Conservation (phyloP, 805 yeast species). For the Candida chilensis region DNA sequence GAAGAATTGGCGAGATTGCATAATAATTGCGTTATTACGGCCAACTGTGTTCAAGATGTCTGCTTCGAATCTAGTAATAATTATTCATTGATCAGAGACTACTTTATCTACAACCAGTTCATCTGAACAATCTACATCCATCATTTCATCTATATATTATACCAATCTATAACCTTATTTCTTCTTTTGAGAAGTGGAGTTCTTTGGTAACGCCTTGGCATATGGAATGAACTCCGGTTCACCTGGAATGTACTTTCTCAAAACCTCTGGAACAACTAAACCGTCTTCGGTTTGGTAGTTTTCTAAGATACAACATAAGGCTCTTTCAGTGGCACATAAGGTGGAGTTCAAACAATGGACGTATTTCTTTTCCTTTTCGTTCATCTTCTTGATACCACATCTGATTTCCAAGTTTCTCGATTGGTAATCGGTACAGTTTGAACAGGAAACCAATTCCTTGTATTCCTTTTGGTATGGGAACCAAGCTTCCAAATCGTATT, state of each 20-base stretch:
- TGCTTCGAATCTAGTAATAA: too few species aligned
- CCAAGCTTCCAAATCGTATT: slow-evolving; percentile 99
- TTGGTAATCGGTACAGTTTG: slow-evolving; percentile 99
- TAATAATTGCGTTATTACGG: too few species aligned
- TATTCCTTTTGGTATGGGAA: slow-evolving; percentile 99
- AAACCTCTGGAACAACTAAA: slow-evolving; percentile 84
- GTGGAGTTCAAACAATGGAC: slow-evolving; percentile 98
- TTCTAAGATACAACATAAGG: slow-evolving; percentile 93
- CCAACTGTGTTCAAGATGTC: too few species aligned
- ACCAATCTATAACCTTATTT: slow-evolving; percentile 7
- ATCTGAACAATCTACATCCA: too few species aligned
- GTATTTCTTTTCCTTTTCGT: slow-evolving; percentile 93
- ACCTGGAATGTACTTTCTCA: slow-evolving; percentile 95
- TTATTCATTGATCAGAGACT: too few species aligned
- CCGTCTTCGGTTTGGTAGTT: slow-evolving; percentile 98
- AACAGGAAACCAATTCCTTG: slow-evolving; percentile 96
- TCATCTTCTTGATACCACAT: slow-evolving; percentile 94
- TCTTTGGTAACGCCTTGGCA: slow-evolving; percentile 87
- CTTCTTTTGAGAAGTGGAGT: slow-evolving; percentile 75
- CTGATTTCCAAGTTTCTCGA: slow-evolving; percentile 97
- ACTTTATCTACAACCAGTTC: too few species aligned
- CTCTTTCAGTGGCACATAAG: slow-evolving; percentile 96
- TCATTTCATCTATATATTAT: too few species aligned
- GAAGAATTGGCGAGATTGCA: too few species aligned
- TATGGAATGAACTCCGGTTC: slow-evolving; percentile 95